Conservation (phyloP, 805 yeast species). For the Lachancea dasiensis region DNA sequence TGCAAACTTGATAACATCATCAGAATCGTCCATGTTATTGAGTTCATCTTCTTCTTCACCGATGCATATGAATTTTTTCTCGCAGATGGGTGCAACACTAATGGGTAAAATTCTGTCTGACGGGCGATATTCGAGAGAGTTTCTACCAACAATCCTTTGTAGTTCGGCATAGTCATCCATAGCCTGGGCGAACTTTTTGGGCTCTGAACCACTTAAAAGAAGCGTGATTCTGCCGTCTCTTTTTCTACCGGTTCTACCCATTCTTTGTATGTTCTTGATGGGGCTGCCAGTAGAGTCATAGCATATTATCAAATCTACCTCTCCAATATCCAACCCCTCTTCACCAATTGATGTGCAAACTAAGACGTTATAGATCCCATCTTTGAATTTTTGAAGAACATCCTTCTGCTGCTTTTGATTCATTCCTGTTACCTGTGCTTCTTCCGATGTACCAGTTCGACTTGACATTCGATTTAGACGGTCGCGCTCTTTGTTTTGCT, state of each 20-base stretch:
- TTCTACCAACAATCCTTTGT: slow-evolving; percentile 59
- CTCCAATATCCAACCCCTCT: slow-evolving; percentile 97
- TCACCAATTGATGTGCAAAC: slow-evolving; percentile 98
- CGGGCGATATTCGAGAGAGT: slow-evolving; percentile 37
- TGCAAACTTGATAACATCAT: slow-evolving; percentile 62
- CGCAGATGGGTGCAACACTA: slow-evolving; percentile 48
- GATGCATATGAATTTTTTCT: slow-evolving; percentile 50
- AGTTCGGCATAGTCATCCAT: slow-evolving; percentile 76
- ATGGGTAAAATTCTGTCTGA: slow-evolving; percentile 68
- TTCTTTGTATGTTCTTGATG: slow-evolving; percentile 85
- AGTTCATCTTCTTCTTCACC: slow-evolving; percentile 65
- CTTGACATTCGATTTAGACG: slow-evolving; percentile 34
- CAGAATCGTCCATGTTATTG: slow-evolving; percentile 50
- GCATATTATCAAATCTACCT: slow-evolving; percentile 89
- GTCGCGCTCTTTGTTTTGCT: slow-evolving; percentile 29
- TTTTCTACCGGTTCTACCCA: slow-evolving; percentile 98
- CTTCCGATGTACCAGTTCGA: slow-evolving; percentile 60
- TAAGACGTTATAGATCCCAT: slow-evolving; percentile 67
- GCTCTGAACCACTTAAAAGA: slow-evolving; percentile 72
- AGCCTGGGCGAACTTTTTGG: slow-evolving; percentile 72
- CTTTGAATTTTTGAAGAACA: slow-evolving; percentile 64
- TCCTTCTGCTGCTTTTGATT: slow-evolving; percentile 82
- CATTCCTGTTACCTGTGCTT: slow-evolving; percentile 81
- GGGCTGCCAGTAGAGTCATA: slow-evolving; percentile 93
- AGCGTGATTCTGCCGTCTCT: slow-evolving; percentile 79